Base-by-base conservation (phyloP, 495 filamentous ascomycete genomes). In the Apodospora peruviana region DNA sequence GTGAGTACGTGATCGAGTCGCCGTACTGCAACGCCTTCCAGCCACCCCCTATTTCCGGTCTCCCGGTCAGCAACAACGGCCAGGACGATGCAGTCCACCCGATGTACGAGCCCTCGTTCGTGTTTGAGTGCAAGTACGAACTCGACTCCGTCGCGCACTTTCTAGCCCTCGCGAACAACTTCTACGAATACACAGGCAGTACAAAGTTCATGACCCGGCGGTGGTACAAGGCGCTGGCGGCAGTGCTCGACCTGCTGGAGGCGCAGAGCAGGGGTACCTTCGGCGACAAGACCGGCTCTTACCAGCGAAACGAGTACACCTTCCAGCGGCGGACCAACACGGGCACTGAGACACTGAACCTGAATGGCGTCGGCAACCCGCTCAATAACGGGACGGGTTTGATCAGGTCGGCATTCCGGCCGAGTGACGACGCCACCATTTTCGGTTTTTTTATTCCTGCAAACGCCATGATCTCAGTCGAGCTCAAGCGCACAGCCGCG, bases 21-120 rank as follows among this genome's bases (percentile, higher is more conserved):
- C 93, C 94, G 3, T 99, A 96, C 70, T 99, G 93, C 76, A 96
- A 97, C 69, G 91, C 94, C 22, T 99, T 97, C 70, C 93, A 99
- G 54, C 91, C 93, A 3, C 93, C 93, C 0, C 81, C 87, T 12
- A 84, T 87, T 14, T 93, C 88, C 47, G 80, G 83, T 2, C 72
- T 96, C 1, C 57, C 71, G 8, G 73, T 85, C 7, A 82, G 81
- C 37, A 72, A 71, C 45, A 94, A 87, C 56, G 85, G 86, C 2
- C 85, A 94, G 55, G 77, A 83, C 22, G 93, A 99, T 58, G 69
- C 59, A 12, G 93, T 99, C 1, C 88, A 96, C 58, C 93, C 93
- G 1, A 72, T 73, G 2, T 96, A 93, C 59, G 88, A 96, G 57
- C 84, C 83, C 5, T 79, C 78, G 0, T 78, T 80, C 43, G 93